Conservation (phyloP, 331 rosid species). For the Malus hybrid region DNA sequence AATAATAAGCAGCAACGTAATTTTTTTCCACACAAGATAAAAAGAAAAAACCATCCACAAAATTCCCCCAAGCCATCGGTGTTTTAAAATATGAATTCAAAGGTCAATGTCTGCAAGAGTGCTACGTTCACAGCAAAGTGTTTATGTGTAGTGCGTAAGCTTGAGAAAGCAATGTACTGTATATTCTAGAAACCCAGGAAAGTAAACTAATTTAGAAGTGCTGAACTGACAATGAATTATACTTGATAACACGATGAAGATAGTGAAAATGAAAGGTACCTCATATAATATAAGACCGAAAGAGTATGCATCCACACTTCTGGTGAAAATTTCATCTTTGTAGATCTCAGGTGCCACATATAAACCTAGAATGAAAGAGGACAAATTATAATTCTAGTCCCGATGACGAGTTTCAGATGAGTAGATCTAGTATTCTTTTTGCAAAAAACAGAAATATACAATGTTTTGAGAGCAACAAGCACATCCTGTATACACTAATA, state of each 20-base stretch:
- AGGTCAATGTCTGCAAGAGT: neutral
- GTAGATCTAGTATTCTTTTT: neutral
- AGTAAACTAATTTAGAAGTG: neutral
- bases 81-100: neutral
- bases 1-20: neutral
- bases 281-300: constrained; percentile 85
- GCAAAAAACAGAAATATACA: neutral
- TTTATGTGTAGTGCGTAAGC: neutral
- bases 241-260: neutral
- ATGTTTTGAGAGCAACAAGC: neutral
- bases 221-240: neutral
- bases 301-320: constrained; percentile 81
- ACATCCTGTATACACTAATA: neutral
- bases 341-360: constrained; percentile 90
- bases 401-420: neutral
- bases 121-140: neutral
- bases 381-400: constrained; percentile 10
- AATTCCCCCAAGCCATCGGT: neutral
- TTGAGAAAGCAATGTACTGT: neutral
- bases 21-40: neutral
- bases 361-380: constrained; percentile 41
- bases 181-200: neutral
- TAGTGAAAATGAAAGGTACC: constrained; percentile 36
- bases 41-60: neutral
- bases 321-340: constrained; percentile 67